These are phyloP conservation scores for Camelina sativa DNA, from an alignment of 345 rosid genomes.

Conservation along the genomic window DNA sequence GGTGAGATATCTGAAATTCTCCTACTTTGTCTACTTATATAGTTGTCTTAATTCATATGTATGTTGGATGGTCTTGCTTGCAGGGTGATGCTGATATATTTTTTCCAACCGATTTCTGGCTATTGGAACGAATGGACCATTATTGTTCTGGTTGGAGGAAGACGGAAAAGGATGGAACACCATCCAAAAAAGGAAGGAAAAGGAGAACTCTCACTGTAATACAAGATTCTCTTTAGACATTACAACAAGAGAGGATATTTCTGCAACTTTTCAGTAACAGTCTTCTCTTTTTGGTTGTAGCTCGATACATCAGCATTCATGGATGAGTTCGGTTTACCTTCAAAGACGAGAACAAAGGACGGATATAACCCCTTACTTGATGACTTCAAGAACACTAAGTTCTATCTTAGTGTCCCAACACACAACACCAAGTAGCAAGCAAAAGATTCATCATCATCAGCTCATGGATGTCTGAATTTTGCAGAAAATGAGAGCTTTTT, in stretches of 20 bases:
- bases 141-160: constrained; percentile 86
- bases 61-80: constrained; percentile 44
- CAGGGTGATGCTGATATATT: constrained; percentile 99
- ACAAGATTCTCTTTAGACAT: constrained; percentile 22
- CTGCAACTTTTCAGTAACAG: neutral
- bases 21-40: neutral
- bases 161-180: constrained; percentile 50
- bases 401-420: constrained; percentile 93
- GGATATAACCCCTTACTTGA: constrained; percentile 94
- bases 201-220: constrained; percentile 88
- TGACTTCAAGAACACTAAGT: constrained; percentile 93
- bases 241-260: constrained; percentile 4
- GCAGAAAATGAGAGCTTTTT: neutral
- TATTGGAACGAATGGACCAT: constrained; percentile 90
- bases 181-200: constrained; percentile 73
- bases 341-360: constrained; percentile 85
- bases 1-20: constrained; percentile 51
- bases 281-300: constrained; percentile 40
- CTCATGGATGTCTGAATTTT: constrained; percentile 27
- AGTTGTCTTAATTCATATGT: neutral
- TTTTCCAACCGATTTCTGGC: constrained; percentile 93
- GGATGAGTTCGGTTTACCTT: constrained; percentile 92
- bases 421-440: constrained; percentile 70
- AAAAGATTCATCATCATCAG: constrained; percentile 15
- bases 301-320: constrained; percentile 88